A percentile compares a stretch with the other conserved stretches of the same genome.
Conservation (phyloP, 495 filamentous ascomycete genomes). For the Recurvomyces mirabilis region DNA sequence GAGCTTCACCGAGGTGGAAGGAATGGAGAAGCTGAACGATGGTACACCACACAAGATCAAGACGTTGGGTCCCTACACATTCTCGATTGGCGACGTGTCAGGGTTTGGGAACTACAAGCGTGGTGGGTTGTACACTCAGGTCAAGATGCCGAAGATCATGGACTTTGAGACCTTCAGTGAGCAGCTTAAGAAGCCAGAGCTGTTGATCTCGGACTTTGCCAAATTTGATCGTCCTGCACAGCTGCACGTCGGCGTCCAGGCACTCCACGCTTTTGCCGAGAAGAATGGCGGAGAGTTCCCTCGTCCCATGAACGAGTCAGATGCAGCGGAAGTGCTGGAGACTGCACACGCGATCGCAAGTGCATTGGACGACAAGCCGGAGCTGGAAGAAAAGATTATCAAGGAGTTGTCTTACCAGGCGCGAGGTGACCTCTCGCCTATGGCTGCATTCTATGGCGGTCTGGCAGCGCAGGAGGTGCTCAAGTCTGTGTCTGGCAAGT, state of each 20-base stretch:
- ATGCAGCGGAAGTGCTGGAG: constrained; percentile 66
- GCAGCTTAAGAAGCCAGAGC: constrained; percentile 74
- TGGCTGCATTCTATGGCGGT: constrained; percentile 94
- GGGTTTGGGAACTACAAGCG: constrained; percentile 71
- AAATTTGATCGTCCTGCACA: constrained; percentile 92
- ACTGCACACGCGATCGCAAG: constrained; percentile 58
- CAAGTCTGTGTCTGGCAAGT: constrained; percentile 96
- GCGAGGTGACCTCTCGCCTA: constrained; percentile 77
- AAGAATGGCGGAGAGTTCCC: constrained; percentile 59
- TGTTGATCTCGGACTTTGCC: constrained; percentile 87
- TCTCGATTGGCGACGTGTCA: constrained; percentile 90
- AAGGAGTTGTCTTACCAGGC: constrained; percentile 93
- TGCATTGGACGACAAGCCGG: constrained; percentile 55
- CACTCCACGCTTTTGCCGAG: constrained; percentile 71
- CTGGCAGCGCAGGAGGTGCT: constrained; percentile 91
- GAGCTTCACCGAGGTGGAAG: constrained; percentile 83
- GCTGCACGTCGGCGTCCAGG: constrained; percentile 87
- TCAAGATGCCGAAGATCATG: constrained; percentile 94
- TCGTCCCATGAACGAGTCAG: constrained; percentile 67
- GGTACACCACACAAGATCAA: constrained; percentile 76
- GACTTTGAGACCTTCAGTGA: constrained; percentile 71
- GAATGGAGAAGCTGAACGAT: constrained; percentile 82
- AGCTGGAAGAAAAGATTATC: constrained; percentile 80
- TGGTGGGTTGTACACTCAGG: constrained; percentile 83
- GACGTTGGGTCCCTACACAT: constrained; percentile 93